Base-by-base conservation (phyloP, 2,329 filamentous ascomycete genomes). In the Colletotrichum musicola region DNA sequence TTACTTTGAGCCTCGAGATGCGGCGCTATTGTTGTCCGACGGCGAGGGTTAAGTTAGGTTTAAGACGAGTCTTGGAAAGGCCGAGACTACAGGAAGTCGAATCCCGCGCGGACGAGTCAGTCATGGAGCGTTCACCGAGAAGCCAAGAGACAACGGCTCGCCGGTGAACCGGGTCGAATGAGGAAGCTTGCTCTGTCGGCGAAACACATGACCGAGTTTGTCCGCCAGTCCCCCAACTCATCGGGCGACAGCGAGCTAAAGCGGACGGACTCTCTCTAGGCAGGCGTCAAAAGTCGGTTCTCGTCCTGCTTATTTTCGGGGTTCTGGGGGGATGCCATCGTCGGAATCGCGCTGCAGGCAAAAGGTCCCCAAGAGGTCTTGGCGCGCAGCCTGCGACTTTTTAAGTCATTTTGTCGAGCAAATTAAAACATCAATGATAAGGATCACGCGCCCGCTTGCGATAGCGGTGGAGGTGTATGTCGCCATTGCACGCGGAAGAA, bases 371-470 rank as follows among this genome's bases (percentile, higher is more conserved):
- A 25, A 42, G 1, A 35, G 6, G 44, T 53, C 65, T 68, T 68
- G 65, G 65, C 30, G 30, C 30, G 30, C 65, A 27, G 27, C n/a
- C 18, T 10, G n/a, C 47, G 54, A 14, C 44, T 7, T 38, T 22
- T 55, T 63, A 49, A 35, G 25, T 40, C 47, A 18, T 12, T 59
- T 22, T 27, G 49, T 49, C 49, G 27, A 54, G 38, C 25, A 53
- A 25, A 54, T 42, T 46, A 64, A 47, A 38, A 62, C 22, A 30
- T 13, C 18, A 38, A 22, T 30, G 57, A 54, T 22, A 38, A 25
- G 9, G 16, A 53, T 54, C 60, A 54, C 54, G 61, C 65, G 65
- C 47, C 44, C 18, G 30, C 12, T 55, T 50, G 61, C 61, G 58
- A 62, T 66, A 56, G 49, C 44, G 40, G 46, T 22, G 44, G 59